Evolutionary conservation across 2,329 filamentous ascomycete genomes (phyloP), one percentile per base, ranked within the genome.

Genomic region (Decorospora gaudefroyi): DNA sequence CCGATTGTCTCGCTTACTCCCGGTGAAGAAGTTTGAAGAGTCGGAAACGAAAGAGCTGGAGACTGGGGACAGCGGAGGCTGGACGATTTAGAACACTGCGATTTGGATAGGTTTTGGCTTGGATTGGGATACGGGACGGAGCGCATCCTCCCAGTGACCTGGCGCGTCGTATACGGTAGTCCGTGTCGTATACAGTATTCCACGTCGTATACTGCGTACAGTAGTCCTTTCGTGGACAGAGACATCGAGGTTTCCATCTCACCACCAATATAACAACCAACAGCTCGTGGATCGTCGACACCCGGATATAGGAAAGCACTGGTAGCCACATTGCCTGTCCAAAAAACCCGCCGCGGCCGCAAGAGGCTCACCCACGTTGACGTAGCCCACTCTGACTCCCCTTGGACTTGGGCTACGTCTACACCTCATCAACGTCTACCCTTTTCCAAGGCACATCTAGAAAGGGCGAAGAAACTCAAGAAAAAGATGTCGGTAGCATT

Each of bases 401-500:
- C 44, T 53, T 49, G 46, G 54, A 49, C 42, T 55, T 52, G 51
- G 54, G 46, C 38, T 59, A 52, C 52, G 43, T 50, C 50, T 34
- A 42, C 39, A 51, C 57, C 41, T 49, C 57, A 41, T 36, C 48
- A 43, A 52, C 59, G 6, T 48, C 44, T 38, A 39, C 48, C 29
- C 55, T 59, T 43, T 59, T 62, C 25, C 49, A 47, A 41, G 45
- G 45, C 32, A 41, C 50, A 36, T 33, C 53, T 34, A 54, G 43
- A 32, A 43, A 40, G 23, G 53, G 41, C 40, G 53, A 49, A 37
- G 44, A 44, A 37, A 17, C 31, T 28, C 45, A 38, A 21, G 45
- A 50, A 23, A 42, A 53, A 48, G 7, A 64, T 63, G 61, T 64
- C 61, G 16, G 46, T 58, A n/a, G 61, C 62, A 44, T 51, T 52